These are phyloP conservation scores for Avena sativa DNA, from an alignment of 176 grass and related monocot genomes.

Conservation along the genomic window DNA sequence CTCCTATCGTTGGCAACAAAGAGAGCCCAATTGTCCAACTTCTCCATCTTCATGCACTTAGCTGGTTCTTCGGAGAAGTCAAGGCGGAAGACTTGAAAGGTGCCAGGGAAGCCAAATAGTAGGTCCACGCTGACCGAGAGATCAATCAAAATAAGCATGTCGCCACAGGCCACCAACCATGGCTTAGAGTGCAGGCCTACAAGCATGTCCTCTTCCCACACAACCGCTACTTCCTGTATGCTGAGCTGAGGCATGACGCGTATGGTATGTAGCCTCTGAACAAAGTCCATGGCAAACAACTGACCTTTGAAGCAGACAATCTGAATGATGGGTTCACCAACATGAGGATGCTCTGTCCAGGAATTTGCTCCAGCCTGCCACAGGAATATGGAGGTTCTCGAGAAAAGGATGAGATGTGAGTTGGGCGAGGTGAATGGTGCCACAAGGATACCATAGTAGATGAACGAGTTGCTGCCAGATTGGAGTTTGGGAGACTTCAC, in stretches of 20 bases:
- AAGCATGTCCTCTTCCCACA: conserved; percentile 25
- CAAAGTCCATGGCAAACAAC: conserved; percentile 49
- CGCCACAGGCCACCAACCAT: conserved; percentile 50
- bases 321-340: conserved; percentile 1
- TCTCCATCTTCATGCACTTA: conserved; percentile 49
- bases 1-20: conserved; percentile 44
- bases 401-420: conserved; percentile 49
- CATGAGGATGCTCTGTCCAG: conserved; percentile 37
- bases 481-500: conserved; percentile 46
- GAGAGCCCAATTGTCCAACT: conserved; percentile 51
- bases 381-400: conserved; percentile 32
- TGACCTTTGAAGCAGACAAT: conserved; percentile 49
- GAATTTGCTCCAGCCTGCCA: conserved; percentile 51
- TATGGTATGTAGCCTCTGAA: conserved; percentile 44
- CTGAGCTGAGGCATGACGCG: conserved; percentile 35
- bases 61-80: conserved; percentile 26
- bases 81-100: conserved; percentile 39
- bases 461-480: not conserved
- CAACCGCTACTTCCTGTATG: conserved; percentile 39
- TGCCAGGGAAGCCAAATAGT: not conserved
- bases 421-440: conserved; percentile 49
- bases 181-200: not conserved
- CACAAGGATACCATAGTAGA: conserved; percentile 50
- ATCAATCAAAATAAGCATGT: conserved; percentile 56
- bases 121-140: not conserved